phyloP scores from a whole-genome alignment of 2,329 filamentous ascomycete species.

The Cladobotryum mycophilum region DNA sequence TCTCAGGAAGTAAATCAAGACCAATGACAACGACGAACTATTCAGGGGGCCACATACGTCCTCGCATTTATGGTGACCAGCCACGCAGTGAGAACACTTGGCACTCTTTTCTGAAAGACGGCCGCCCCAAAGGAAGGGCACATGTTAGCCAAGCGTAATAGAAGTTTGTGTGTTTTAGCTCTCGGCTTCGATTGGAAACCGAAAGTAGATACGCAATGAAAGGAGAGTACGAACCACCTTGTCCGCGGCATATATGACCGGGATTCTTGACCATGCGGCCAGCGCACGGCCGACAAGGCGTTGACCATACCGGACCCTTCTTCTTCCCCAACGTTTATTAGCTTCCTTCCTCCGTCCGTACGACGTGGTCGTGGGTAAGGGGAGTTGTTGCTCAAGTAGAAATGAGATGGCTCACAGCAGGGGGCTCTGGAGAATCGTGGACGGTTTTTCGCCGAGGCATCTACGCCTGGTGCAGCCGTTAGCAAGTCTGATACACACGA shows the following conservation, averaged over 20 bases:
- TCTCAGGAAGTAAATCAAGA: background rate
- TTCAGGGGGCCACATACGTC: conserved; percentile 10
- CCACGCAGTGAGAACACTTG: conserved; percentile 13
- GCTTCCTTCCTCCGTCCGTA: background rate
- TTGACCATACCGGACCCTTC: conserved; percentile 11
- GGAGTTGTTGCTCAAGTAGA: background rate
- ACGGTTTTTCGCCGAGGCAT: conserved; percentile 9
- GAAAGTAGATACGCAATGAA: no score
- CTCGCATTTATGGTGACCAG: conserved; percentile 13
- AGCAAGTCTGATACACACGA: background rate
- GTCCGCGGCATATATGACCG: conserved; percentile 12
- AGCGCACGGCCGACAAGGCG: conserved; percentile 12
- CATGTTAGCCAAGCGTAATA: conserved; percentile 4
- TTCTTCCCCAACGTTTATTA: conserved; percentile 4
- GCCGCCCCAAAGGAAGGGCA: background rate
- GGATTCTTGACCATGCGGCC: conserved; percentile 12
- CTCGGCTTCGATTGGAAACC: no score
- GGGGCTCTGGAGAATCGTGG: conserved; percentile 1
- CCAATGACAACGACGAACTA: background rate
- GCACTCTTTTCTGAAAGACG: conserved; percentile 10
- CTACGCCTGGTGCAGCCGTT: background rate
- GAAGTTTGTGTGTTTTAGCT: background rate
- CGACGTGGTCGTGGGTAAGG: background rate
- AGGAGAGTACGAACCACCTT: conserved; percentile 8
- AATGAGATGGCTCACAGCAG: conserved; percentile 6